phyloP scores from a whole-genome alignment of 169 alveolate species.

The Plasmodium fragile region DNA sequence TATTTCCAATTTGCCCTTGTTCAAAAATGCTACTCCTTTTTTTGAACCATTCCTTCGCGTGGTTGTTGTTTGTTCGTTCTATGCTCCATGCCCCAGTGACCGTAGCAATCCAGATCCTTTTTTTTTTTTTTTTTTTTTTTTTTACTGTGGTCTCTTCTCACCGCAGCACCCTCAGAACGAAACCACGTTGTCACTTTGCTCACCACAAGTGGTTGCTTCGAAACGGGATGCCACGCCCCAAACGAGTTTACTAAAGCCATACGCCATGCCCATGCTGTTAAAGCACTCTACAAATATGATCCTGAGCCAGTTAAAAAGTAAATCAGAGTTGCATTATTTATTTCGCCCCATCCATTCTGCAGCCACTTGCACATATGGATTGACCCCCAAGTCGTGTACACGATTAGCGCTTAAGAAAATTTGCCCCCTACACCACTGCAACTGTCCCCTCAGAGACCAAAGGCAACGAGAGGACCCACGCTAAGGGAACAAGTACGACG shows the following conservation, averaged over 20 bases:
- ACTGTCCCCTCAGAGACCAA: neutral
- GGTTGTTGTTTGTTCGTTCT: neutral
- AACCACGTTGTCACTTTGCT: neutral
- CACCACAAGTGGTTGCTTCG: neutral
- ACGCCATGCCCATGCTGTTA: constrained; percentile 13
- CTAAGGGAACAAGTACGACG: neutral
- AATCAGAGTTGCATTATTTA: neutral
- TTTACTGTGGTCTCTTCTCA: neutral
- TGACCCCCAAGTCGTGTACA: neutral
- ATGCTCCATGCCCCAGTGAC: neutral
- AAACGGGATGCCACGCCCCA: constrained; percentile 2
- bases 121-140: too few relatives aligned
- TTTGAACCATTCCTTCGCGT: neutral
- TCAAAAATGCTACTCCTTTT: neutral
- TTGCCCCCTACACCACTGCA: neutral
- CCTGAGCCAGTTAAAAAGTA: constrained; percentile 67
- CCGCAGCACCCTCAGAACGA: neutral
- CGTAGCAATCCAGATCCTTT: neutral
- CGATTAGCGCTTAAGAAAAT: neutral
- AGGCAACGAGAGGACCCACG: neutral
- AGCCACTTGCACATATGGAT: neutral
- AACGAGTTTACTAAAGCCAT: neutral
- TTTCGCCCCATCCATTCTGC: neutral
- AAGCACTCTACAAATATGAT: constrained; percentile 69
- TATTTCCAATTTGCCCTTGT: neutral